These are phyloP conservation scores for Myxozyma melibiosi DNA, from an alignment of 805 yeast genomes.

Conservation along the genomic window DNA sequence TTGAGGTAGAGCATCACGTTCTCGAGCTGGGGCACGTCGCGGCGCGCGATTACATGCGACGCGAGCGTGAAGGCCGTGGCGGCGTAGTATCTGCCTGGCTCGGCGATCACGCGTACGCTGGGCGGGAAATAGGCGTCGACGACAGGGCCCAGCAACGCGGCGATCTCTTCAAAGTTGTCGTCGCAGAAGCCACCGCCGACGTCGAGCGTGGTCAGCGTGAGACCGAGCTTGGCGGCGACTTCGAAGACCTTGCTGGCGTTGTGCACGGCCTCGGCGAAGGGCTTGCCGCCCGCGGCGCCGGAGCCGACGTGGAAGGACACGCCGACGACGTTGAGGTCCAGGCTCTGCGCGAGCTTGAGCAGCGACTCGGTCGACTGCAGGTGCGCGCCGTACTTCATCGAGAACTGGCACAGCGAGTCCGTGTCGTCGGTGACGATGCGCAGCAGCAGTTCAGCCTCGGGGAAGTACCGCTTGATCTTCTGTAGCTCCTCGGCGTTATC, in stretches of 20 bases:
- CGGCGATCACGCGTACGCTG: conserved; percentile 68
- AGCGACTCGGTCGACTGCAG: conserved; percentile 55
- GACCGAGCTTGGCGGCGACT: conserved; percentile 52
- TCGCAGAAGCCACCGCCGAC: conserved; percentile 91
- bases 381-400: conserved; percentile 87
- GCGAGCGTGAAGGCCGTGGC: conserved; percentile 85
- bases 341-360: conserved; percentile 60
- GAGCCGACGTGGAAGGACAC: conserved; percentile 96
- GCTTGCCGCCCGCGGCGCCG: conserved; percentile 60
- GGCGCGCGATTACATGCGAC: conserved; percentile 80
- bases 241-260: conserved; percentile 74
- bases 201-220: conserved; percentile 65
- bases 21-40: conserved; percentile 48
- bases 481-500: conserved; percentile 84
- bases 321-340: conserved; percentile 73
- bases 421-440: conserved; percentile 90
- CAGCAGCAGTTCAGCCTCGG: conserved; percentile 68
- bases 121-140: conserved; percentile 64
- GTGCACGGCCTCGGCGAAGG: conserved; percentile 40
- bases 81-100: conserved; percentile 90
- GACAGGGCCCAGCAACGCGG: conserved; percentile 57
- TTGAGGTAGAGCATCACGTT: conserved; percentile 80
- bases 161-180: conserved; percentile 58
- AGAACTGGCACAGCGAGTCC: conserved; percentile 78
- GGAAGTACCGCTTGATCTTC: conserved; percentile 70